Conservation (phyloP, 208 protist species). For the Trypanosoma conorhini region DNA sequence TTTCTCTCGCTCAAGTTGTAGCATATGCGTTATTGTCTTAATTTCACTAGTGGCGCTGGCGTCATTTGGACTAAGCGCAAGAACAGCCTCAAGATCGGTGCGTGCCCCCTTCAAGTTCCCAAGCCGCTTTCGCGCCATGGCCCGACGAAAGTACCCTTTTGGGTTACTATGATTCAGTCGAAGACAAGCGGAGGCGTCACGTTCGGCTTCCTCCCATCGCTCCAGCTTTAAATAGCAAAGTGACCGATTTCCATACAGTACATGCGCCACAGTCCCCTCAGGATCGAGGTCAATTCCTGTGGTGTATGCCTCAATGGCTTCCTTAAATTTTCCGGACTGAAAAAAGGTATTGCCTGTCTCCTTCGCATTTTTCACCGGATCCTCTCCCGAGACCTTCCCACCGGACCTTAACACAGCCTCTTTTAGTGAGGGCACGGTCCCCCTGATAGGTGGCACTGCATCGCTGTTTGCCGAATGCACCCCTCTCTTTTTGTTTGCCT, state of each 20-base stretch:
- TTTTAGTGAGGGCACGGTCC: constrained; percentile 87
- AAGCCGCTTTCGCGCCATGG: constrained; percentile 80
- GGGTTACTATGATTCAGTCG: constrained; percentile 80
- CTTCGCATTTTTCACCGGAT: constrained; percentile 68
- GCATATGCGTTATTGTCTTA: constrained; percentile 69
- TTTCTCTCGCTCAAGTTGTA: constrained; percentile 61
- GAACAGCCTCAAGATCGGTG: constrained; percentile 82
- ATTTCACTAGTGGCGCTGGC: constrained; percentile 65
- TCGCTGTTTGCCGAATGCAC: constrained; percentile 6
- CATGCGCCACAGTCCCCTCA: constrained; percentile 51
- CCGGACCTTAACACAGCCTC: constrained; percentile 51
- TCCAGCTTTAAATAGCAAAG: constrained; percentile 85
- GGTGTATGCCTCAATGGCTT: constrained; percentile 84
- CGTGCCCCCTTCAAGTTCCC: constrained; percentile 83
- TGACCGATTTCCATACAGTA: constrained; percentile 87
- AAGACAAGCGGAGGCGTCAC: constrained; percentile 77
- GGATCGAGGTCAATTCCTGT: constrained; percentile 86
- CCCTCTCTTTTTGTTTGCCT: constrained; percentile 37
- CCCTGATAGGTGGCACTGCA: constrained; percentile 71
- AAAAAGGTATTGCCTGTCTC: constrained; percentile 89
- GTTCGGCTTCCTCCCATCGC: constrained; percentile 76
- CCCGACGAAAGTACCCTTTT: constrained; percentile 89
- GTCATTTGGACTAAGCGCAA: constrained; percentile 78
- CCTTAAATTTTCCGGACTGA: constrained; percentile 55
- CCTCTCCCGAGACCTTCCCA: constrained; percentile 28